Evolutionary conservation across 208 protist species (phyloP).

Genomic region (Leishmania martiniquensis): DNA sequence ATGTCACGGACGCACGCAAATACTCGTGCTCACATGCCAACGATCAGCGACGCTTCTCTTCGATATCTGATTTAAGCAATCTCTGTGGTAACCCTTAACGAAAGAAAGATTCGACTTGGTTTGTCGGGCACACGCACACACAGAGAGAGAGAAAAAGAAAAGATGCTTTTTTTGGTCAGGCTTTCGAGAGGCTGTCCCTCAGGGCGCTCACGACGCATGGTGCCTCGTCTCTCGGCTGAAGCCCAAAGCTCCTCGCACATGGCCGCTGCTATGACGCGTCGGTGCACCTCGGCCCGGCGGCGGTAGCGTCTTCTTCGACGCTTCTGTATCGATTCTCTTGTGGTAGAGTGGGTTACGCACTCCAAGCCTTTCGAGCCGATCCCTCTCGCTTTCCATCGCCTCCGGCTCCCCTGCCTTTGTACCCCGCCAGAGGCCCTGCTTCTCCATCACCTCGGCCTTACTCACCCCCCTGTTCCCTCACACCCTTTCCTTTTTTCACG

Average conservation of each 20-base stretch:
- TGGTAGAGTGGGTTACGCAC: not conserved
- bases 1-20: not conserved
- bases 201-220: not conserved
- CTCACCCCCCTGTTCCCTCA: not conserved
- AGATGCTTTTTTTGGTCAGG: not conserved
- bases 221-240: not conserved
- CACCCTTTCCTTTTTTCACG: not conserved
- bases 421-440: not conserved
- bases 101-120: not conserved
- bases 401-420: not conserved
- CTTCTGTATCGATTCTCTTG: not conserved
- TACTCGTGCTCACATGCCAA: not conserved
- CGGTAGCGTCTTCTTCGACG: not conserved
- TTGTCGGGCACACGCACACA: no score
- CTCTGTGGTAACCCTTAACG: slow-evolving; percentile 6
- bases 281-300: not conserved
- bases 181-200: not conserved
- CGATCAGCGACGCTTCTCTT: not conserved
- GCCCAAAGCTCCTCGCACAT: not conserved
- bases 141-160: slow-evolving; percentile 17
- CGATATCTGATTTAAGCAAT: slow-evolving; percentile 5
- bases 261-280: not conserved
- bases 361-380: not conserved
- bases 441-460: no score
- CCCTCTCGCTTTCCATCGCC: not conserved